Base-by-base conservation (phyloP, 192 early-diverging fungal species). In the Podila verticillata region DNA sequence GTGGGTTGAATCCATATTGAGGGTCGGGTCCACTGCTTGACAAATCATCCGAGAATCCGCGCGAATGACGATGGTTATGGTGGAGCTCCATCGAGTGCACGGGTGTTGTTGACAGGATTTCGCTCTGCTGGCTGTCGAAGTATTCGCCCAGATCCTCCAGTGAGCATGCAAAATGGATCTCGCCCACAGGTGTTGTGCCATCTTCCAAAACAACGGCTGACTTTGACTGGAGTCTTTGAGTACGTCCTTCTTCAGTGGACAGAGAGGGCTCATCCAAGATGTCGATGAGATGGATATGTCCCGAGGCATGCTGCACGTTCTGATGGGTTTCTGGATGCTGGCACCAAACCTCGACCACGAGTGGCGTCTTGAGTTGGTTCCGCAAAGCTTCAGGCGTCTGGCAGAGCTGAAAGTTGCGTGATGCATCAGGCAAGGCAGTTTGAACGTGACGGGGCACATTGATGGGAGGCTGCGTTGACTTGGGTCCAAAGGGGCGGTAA, bases 81-180 rank as follows among this genome's bases (percentile, higher is more conserved):
- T 80, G 77, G 22, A 80, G 70, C 70, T 80, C 77, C 77, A 80
- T 80, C 2, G 77, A 80, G 54, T 80, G 77, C 2, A 80, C 70
- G 20, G 77, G 77, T 0, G 77, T 80, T 17, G 77, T 80, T 15
- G 77, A 80, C 26, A 80, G 31, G 26, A 80, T 80, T 48, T 80
- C 77, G 61, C 77, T 80, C 47, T 80, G 77, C 29, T 80, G 77
- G 47, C 77, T 80, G 48, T 80, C 77, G 68, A 80, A 80, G 77
- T 80, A 80, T 61, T 80, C 77, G 61, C 77, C 77, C 34, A 80
- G 51, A 48, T 80, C 77, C 56, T 80, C 77, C 26, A 80, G 65
- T 19, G 77, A 80, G 34, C 77, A 80, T 9, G 65, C 65, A 66
- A 80, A 80, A 54, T 68, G 70, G 20, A 80, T 71, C 35, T 80